phyloP scores from a whole-genome alignment of 2,329 filamentous ascomycete species.

The Pseudodiploospora longispora region DNA sequence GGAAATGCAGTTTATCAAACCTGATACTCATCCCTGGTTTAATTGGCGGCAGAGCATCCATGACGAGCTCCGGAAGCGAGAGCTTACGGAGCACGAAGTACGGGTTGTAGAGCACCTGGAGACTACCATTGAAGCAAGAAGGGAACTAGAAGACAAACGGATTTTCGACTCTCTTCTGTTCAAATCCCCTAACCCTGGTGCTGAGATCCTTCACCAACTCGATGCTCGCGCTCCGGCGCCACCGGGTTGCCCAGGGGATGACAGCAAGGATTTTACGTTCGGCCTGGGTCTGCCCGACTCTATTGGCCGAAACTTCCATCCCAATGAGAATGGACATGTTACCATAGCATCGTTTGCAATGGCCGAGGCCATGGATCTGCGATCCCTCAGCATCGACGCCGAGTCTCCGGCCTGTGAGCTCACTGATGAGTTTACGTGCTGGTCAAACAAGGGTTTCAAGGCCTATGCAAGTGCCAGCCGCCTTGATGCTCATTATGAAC shows the following conservation, averaged over 20 bases:
- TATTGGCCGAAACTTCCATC: constrained; percentile 24
- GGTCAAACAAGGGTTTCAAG: constrained; percentile 14
- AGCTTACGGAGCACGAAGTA: no score
- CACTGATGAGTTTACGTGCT: constrained; percentile 19
- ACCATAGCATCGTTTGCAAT: constrained; percentile 21
- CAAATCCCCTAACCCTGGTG: constrained; percentile 11
- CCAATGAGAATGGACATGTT: constrained; percentile 20
- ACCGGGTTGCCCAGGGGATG: constrained; percentile 20
- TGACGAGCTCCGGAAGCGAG: no score
- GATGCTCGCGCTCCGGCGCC: constrained; percentile 15
- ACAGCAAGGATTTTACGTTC: constrained; percentile 5
- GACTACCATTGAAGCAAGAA: no score
- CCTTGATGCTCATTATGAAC: constrained; percentile 17
- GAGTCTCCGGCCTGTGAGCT: constrained; percentile 7
- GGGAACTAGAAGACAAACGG: not conserved
- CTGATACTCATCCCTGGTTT: not conserved
- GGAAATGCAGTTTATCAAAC: constrained; percentile 26
- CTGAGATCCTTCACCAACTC: constrained; percentile 15
- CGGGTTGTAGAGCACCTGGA: no score
- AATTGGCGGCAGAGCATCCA: no score
- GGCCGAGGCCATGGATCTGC: constrained; percentile 9
- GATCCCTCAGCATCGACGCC: constrained; percentile 13
- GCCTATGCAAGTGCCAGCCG: constrained; percentile 14
- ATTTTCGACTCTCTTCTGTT: constrained; percentile 13
- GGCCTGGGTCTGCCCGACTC: constrained; percentile 22